These are phyloP conservation scores for Pythium myriotylum DNA, from an alignment of 352 stramenopile species.

Conservation along the genomic window DNA sequence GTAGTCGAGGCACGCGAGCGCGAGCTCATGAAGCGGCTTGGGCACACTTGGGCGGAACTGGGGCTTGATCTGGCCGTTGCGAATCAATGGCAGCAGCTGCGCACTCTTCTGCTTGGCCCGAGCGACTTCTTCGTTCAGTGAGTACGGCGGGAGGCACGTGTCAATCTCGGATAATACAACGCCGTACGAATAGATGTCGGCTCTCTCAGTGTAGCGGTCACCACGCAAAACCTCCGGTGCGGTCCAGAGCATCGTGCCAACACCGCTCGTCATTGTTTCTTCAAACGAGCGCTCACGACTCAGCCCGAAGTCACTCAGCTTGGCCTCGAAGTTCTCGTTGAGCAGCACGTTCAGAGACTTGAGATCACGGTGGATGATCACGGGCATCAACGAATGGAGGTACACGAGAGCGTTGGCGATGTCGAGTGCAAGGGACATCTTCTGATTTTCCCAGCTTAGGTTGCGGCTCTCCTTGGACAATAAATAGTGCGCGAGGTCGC, in stretches of 20 bases:
- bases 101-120: slow-evolving; percentile 21
- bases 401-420: slow-evolving; percentile 76
- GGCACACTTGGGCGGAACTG: slow-evolving; percentile 44
- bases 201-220: slow-evolving; percentile 50
- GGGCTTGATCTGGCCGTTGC: slow-evolving; percentile 38
- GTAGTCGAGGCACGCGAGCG: slow-evolving; percentile 16
- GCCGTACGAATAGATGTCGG: slow-evolving; percentile 60
- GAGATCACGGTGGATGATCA: slow-evolving; percentile 73
- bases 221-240: slow-evolving; percentile 69
- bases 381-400: slow-evolving; percentile 64
- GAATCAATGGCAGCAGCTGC: slow-evolving; percentile 27
- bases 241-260: slow-evolving; percentile 80
- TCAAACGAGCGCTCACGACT: slow-evolving; percentile 28
- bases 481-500: slow-evolving; percentile 22
- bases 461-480: slow-evolving; percentile 13
- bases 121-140: slow-evolving; percentile 27
- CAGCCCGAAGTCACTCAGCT: slow-evolving; percentile 85
- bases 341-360: slow-evolving; percentile 43
- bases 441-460: slow-evolving; percentile 39
- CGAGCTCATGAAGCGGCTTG: slow-evolving; percentile 15
- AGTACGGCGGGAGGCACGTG: slow-evolving; percentile 27
- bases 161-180: slow-evolving; percentile 15
- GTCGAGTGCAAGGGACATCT: slow-evolving; percentile 51
- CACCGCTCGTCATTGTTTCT: slow-evolving; percentile 48
- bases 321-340: slow-evolving; percentile 51